Evolutionary conservation across 257 asterid species (phyloP), one percentile per base, ranked within the genome.

Genomic region (Gentiana straminea): DNA sequence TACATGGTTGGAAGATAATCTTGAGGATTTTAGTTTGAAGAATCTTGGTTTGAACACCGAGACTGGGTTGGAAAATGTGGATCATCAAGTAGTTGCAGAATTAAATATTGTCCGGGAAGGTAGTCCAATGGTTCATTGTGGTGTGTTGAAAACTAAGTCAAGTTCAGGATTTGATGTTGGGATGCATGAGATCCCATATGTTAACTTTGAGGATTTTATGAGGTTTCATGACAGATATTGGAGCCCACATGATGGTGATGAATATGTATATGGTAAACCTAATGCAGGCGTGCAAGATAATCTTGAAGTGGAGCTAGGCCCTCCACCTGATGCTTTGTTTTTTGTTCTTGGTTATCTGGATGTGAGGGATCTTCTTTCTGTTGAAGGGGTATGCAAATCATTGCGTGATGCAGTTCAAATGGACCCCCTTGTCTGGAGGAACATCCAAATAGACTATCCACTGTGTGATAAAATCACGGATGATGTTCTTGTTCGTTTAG

Each of bases 381-480:
- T 86, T 35, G 94, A 82, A 78, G 63, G 70, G 68, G 95, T 86
- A 64, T 89, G 94, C 80, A 86, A 74, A 73, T 49, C 83, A 0
- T 55, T 89, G 65, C 64, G 79, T 1, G 77, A 80, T 50, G 77
- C 77, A 4, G 93, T 89, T 57, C 83, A n/a, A 33, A 69, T 66
- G 39, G 90, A 89, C 60, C 79, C 94, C 41, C 86, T 75, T 69
- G 63, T 86, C 38, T 89, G 97, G 97, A 78, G 77, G 58, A 73
- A 73, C 54, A 49, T 86, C 68, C 61, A 65, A 48, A 73, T 85
- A 57, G 78, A 71, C 46, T 52, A 33, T 69, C 78, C 81, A 3
- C 64, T 77, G 70, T 58, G 71, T 64, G 8, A 33, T 43, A 72
- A 67, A 61, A 68, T 89, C 53, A 78, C 73, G 1, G 73, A 89